Conservation (phyloP, 2,329 filamentous ascomycete genomes). For the Phaeosphaeria sp. region DNA sequence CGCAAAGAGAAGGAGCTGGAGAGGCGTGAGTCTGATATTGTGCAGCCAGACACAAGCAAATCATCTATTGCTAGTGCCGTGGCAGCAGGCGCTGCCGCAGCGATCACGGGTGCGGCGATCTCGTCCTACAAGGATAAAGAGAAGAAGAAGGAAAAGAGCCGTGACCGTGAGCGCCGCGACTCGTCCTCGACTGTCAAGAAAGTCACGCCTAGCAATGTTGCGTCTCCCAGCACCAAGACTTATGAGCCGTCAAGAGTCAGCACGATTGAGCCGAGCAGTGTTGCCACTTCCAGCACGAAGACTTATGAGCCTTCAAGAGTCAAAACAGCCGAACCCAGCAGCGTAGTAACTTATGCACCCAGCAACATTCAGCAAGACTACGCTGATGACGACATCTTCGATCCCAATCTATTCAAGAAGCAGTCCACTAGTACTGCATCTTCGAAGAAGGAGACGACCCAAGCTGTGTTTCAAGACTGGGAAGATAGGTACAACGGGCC, state of each 20-base stretch:
- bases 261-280: slow-evolving; percentile 29
- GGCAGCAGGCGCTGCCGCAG: slow-evolving; percentile 42
- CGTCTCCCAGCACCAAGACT: neutral
- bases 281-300: too few relatives aligned
- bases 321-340: slow-evolving; percentile 36
- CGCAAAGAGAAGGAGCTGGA: slow-evolving; percentile 45
- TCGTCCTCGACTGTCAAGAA: slow-evolving; percentile 13
- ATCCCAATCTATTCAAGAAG: slow-evolving; percentile 55
- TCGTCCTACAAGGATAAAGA: slow-evolving; percentile 34
- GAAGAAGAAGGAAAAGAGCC: slow-evolving; percentile 25
- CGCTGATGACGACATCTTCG: slow-evolving; percentile 55
- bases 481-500: slow-evolving; percentile 51
- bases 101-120: slow-evolving; percentile 41
- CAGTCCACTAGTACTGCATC: slow-evolving; percentile 14
- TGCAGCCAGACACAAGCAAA: slow-evolving; percentile 46
- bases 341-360: slow-evolving; percentile 46
- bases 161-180: slow-evolving; percentile 30
- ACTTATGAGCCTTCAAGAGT: too few relatives aligned
- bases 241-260: slow-evolving; percentile 22
- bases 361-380: slow-evolving; percentile 43
- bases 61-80: slow-evolving; percentile 45
- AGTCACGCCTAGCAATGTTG: neutral
- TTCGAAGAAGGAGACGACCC: slow-evolving; percentile 40
- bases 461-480: slow-evolving; percentile 52
- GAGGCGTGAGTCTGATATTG: slow-evolving; percentile 42